These are phyloP conservation scores for Dictyostelium capitatum DNA, from an alignment of 78 protist species.

Conservation along the genomic window DNA sequence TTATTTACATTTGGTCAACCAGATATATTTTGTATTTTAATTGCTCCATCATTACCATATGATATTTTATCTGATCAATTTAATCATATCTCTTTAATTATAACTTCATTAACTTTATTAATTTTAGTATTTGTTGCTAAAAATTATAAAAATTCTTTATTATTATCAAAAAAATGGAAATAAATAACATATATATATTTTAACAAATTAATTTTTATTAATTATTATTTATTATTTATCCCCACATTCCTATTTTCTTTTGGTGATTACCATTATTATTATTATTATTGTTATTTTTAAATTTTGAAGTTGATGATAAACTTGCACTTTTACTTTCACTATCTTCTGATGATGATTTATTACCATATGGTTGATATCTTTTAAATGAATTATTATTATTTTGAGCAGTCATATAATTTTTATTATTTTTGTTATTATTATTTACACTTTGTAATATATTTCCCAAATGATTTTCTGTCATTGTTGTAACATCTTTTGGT, in stretches of 20 bases:
- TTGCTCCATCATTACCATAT: conserved; percentile 45
- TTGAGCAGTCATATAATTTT: not conserved
- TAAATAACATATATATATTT: not conserved
- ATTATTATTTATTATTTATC: not conserved
- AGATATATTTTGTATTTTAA: conserved; percentile 34
- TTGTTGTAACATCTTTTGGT: not conserved
- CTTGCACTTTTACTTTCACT: conserved; percentile 2
- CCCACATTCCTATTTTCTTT: conserved; percentile 26
- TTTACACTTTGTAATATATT: not conserved
- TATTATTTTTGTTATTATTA: conserved; percentile 1
- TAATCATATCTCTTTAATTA: conserved; percentile 46
- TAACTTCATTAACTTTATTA: conserved; percentile 25
- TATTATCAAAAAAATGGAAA: conserved; percentile 64
- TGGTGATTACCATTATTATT: not conserved
- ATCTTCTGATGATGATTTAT: not conserved
- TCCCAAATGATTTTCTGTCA: conserved; percentile 26
- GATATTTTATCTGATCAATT: conserved; percentile 54
- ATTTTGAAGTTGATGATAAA: not conserved
- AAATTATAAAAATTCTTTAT: not conserved
- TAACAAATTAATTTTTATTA: not conserved
- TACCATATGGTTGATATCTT: conserved; percentile 37
- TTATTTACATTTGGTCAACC: conserved; percentile 33
- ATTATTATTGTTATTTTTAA: not conserved
- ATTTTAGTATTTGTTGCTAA: conserved; percentile 24
- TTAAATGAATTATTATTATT: not conserved